Percentiles rank a stretch among this genome's conserved stretches.
Conservation (phyloP, 1,284 basidiomycete species). For the Ustilago trichophora region DNA sequence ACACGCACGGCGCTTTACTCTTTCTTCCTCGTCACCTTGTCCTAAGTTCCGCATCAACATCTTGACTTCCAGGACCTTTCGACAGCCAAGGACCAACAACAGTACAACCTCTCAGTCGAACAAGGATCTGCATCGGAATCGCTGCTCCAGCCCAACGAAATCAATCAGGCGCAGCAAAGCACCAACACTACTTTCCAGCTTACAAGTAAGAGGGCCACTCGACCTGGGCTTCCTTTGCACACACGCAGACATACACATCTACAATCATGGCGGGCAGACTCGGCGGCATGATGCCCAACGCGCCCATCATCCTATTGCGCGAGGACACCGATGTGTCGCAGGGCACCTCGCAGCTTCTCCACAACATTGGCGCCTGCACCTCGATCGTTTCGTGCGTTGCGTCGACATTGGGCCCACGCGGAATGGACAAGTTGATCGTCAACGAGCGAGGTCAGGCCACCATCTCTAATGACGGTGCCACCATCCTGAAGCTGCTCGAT, state of each 20-base stretch:
- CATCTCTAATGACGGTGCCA: conserved; percentile 97
- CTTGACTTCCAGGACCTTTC: conserved; percentile 6
- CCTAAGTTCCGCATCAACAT: too few species aligned
- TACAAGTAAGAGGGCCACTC: background rate
- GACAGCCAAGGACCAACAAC: too few species aligned
- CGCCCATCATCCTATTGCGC: conserved; percentile 62
- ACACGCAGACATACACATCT: background rate
- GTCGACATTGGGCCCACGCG: conserved; percentile 94
- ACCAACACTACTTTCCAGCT: background rate
- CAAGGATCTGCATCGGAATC: too few species aligned
- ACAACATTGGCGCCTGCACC: conserved; percentile 78
- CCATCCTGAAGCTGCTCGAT: conserved; percentile 94
- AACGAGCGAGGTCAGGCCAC: conserved; percentile 83
- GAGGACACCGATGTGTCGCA: conserved; percentile 96
- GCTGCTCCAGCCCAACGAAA: too few species aligned
- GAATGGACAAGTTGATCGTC: conserved; percentile 92
- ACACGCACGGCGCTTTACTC: too few species aligned
- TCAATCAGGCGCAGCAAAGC: too few species aligned
- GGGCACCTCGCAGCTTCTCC: conserved; percentile 90
- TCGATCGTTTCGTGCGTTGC: conserved; percentile 69
- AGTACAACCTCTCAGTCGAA: too few species aligned
- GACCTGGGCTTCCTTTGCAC: background rate
- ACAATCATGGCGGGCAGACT: conserved; percentile 42
- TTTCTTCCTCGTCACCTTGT: too few species aligned
- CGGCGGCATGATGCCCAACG: conserved; percentile 58